Base-by-base conservation (phyloP, 2,329 filamentous ascomycete species). In the Dryadomyces sulphureus region DNA sequence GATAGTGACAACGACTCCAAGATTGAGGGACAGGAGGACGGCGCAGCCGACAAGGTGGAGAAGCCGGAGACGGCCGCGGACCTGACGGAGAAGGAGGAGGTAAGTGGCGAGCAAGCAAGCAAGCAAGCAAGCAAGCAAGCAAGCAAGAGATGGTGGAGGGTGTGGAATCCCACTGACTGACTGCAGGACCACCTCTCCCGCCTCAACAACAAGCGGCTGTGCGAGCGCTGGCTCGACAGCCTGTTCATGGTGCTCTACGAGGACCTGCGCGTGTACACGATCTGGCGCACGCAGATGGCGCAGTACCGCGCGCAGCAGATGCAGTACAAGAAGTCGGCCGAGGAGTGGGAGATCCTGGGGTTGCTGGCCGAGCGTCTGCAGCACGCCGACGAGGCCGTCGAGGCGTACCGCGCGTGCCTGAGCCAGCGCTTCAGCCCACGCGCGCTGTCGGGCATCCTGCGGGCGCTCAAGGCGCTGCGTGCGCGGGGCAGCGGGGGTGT, bases 191-290 rank as follows among this genome's bases (percentile, higher is more conserved):
- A 84, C 54, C 84, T 94, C 54, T 89, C 88, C 7, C 85, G 90
- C 55, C 87, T 98, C 59, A 92, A 93, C 60, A 94, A 95, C 64
- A 98, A 98, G 67, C 82, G 92, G 1, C 76, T 98, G 1, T 98
- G 92, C 58, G 92, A 98, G 64, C 80, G 92, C 54, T 98, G 92
- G 92, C 75, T 98, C 2, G 92, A 98, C 64, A 96, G 94, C 57
- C 73, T 98, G 20, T 98, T 98, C 68, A 98, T 98, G 92, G 92
- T 96, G 0, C 73, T 98, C 3, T 98, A 98, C 61, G 92, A 98
- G 62, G 92, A 98, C 58, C 74, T 98, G 17, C 85, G 92, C 43
- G 90, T 98, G 40, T 98, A 98, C 69, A 98, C 92, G 12, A 98
- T 98, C 62, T 98, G 92, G 92, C 82, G 92, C 47, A 96, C 92